Evolutionary conservation across 2,329 filamentous ascomycete species (phyloP).

Genomic region (Reticulascus tulasneorum): DNA sequence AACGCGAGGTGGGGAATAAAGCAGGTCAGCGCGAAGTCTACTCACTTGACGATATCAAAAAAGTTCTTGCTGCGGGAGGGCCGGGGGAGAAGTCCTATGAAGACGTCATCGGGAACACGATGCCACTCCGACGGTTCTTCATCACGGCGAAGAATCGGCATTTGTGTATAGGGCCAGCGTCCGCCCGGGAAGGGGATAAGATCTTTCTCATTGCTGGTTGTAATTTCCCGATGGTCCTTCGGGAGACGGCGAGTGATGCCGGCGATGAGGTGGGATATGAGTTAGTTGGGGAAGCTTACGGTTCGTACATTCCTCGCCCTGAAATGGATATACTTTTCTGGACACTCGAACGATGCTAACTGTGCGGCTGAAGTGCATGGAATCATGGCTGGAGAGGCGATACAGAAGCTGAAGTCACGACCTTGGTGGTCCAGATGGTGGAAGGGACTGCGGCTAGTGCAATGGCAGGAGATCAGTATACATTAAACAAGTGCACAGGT

Average conservation of each 20-base stretch:
- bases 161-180: not conserved
- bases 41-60: no score
- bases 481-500: no score
- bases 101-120: not conserved
- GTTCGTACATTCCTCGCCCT: no score
- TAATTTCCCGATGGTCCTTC: not conserved
- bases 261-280: not conserved
- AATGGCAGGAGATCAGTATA: no score
- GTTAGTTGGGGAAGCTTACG: not conserved
- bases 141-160: not conserved
- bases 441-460: no score
- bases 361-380: not conserved
- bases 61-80: not conserved
- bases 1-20: not conserved
- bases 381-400: not conserved
- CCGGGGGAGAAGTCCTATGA: not conserved
- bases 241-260: not conserved
- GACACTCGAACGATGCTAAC: no score
- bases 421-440: no score
- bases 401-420: not conserved
- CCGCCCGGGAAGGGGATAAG: not conserved
- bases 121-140: not conserved
- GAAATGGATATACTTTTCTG: no score
- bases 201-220: not conserved
- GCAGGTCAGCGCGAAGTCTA: no score